These are phyloP conservation scores for Monilinia fructicola DNA, from an alignment of 2,329 filamentous ascomycete genomes.

Conservation along the genomic window DNA sequence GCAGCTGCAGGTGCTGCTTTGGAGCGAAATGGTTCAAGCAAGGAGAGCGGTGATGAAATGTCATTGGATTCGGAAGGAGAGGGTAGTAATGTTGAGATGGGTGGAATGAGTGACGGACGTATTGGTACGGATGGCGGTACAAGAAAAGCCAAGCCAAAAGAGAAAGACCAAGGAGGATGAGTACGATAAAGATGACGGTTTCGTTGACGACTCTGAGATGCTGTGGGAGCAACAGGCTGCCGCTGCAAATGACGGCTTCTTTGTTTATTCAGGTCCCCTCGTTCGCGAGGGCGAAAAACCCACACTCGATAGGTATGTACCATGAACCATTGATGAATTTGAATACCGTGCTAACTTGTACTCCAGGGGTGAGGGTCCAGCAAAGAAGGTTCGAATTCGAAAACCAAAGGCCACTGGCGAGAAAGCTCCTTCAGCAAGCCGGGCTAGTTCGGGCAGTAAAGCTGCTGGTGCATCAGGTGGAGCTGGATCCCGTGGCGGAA, in stretches of 20 bases:
- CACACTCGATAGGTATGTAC: conserved; percentile 50
- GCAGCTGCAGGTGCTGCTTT: conserved; percentile 84
- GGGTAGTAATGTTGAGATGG: conserved; percentile 87
- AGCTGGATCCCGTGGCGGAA: conserved; percentile 73
- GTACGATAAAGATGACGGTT: conserved; percentile 80
- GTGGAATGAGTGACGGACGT: conserved; percentile 59
- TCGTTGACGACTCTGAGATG: conserved; percentile 90
- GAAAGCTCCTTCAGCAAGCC: conserved; percentile 62
- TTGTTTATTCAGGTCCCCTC: conserved; percentile 92
- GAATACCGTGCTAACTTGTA: conserved; percentile 41
- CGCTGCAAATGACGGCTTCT: conserved; percentile 93
- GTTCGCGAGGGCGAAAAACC: conserved; percentile 83
- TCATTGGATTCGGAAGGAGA: conserved; percentile 70
- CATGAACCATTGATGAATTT: conserved; percentile 15
- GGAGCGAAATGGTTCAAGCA: conserved; percentile 69
- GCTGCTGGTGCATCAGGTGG: conserved; percentile 34
- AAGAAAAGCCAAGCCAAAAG: conserved; percentile 66
- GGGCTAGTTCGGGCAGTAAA: conserved; percentile 63
- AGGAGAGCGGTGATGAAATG: conserved; percentile 78
- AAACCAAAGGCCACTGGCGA: conserved; percentile 56
- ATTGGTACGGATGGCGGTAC: conserved; percentile 61
- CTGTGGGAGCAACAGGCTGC: conserved; percentile 95
- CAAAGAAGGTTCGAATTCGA: conserved; percentile 58
- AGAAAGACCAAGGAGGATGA: conserved; percentile 78
- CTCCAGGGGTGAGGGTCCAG: conserved; percentile 66